phyloP scores from a whole-genome alignment of 2,329 filamentous ascomycete genomes.

The Triangularia verruculosa region DNA sequence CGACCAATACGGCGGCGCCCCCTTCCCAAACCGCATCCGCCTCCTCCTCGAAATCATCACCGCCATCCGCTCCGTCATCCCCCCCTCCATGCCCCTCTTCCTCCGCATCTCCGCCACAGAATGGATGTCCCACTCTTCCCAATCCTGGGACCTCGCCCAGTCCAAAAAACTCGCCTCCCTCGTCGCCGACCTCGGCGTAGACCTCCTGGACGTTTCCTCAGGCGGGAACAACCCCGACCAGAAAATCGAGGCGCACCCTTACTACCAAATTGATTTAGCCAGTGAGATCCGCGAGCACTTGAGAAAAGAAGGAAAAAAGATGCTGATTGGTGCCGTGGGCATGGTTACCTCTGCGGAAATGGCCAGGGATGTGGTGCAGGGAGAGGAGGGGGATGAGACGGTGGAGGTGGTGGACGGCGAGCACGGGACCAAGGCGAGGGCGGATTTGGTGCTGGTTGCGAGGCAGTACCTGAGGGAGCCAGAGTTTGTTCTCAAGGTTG shows the following conservation, averaged over 20 bases:
- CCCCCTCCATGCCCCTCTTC: slow-evolving; percentile 53
- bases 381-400: slow-evolving; percentile 35
- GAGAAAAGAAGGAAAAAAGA: slow-evolving; percentile 42
- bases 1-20: slow-evolving; percentile 61
- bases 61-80: slow-evolving; percentile 51
- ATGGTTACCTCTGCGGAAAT: slow-evolving; percentile 66
- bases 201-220: slow-evolving; percentile 78
- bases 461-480: slow-evolving; percentile 81
- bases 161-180: slow-evolving; percentile 64
- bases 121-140: slow-evolving; percentile 53
- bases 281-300: slow-evolving; percentile 67
- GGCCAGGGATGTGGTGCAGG: slow-evolving; percentile 58
- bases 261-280: slow-evolving; percentile 73
- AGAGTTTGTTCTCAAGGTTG: slow-evolving; percentile 70
- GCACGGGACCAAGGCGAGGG: slow-evolving; percentile 41
- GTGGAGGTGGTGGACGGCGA: slow-evolving; percentile 43
- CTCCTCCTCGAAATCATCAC: slow-evolving; percentile 54
- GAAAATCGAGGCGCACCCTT: slow-evolving; percentile 58
- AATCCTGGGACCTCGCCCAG: slow-evolving; percentile 68
- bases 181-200: slow-evolving; percentile 70
- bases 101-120: slow-evolving; percentile 61
- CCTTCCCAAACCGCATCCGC: slow-evolving; percentile 64
- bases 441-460: slow-evolving; percentile 71
- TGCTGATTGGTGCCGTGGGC: slow-evolving; percentile 74
- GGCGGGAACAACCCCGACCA: slow-evolving; percentile 66